Conservation (phyloP, 2,329 filamentous ascomycete genomes). For the Metarhizium guizhouense region DNA sequence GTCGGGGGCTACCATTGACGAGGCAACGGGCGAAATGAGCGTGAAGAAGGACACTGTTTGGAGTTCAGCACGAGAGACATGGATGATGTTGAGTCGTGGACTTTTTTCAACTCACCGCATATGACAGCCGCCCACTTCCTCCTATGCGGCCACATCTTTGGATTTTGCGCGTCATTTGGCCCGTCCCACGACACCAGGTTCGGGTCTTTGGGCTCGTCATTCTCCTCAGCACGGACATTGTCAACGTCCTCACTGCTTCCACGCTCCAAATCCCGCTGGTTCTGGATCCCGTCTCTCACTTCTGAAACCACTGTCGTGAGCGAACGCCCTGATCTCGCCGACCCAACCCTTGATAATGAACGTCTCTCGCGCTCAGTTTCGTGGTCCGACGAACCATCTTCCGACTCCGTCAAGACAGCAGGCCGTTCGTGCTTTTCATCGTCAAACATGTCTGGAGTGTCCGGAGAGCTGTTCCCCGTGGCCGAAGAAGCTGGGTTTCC, state of each 20-base stretch:
- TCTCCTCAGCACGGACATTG: slow-evolving; percentile 9
- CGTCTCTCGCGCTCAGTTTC: background rate
- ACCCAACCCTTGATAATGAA: background rate
- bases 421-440: slow-evolving; percentile 3
- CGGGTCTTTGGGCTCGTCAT: slow-evolving; percentile 16
- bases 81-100: no score
- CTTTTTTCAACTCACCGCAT: slow-evolving; percentile 13
- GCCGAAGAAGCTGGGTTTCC: background rate
- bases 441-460: background rate
- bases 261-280: slow-evolving; percentile 22
- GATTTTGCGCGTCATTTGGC: slow-evolving; percentile 40
- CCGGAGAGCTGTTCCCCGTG: no score
- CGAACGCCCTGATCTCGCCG: background rate
- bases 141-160: slow-evolving; percentile 44
- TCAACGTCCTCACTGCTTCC: slow-evolving; percentile 15
- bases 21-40: slow-evolving; percentile 51
- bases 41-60: slow-evolving; percentile 41
- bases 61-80: background rate
- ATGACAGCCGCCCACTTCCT: slow-evolving; percentile 50
- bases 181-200: slow-evolving; percentile 42
- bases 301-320: slow-evolving; percentile 28
- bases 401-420: background rate
- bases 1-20: slow-evolving; percentile 46
- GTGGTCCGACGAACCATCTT: background rate
- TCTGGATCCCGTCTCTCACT: slow-evolving; percentile 29